Base-by-base conservation (phyloP, 1,284 basidiomycete species). In the Naganishia sp. region DNA sequence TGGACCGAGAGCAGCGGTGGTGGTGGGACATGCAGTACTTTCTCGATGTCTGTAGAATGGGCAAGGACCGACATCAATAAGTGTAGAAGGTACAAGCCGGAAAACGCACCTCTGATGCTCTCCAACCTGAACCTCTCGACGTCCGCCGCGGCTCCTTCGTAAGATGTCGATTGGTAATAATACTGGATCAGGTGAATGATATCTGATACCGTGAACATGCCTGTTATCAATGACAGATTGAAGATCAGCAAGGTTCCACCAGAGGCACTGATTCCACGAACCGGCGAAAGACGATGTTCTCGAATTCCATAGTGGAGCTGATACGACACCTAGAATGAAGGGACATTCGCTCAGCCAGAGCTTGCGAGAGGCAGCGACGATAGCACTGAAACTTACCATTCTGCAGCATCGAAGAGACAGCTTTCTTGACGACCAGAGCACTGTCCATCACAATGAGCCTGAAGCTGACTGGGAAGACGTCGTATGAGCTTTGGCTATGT, bases 231-330 rank as follows among this genome's bases (percentile, higher is more conserved):
- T 4, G 49, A 46, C 11, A 51, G 42, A 31, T 51, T 17, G 50
- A 46, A 42, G 42, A 31, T 47, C 45, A 57, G 23, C 49, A 17
- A 10, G 23, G 42, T 7, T 35, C 21, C 4, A 35, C 69, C 21
- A 66, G n/a, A 56, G n/a, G 13, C 15, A 3, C 51, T 47, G 47
- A 54, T 49, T 52, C 50, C 54, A 71, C 75, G 56, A 55, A 76
- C 77, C 79, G 3, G 91, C 91, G 74, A 97, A 97, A 61, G 84
- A 86, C 1, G 91, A 93, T 68, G 85, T 87, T 68, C 92, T 88
- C 76, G 92, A 94, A 82, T 95, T 94, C 91, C 95, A 99, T n/a
- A 99, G 83, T 3, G 96, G 95, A 3, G 96, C 96, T 5, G 95
- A 98, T 6, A 99, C 95, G 65, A 99, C 94, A 69, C 93, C 94